Evolutionary conservation across 257 asterid genomes (phyloP).

Genomic region (Jaltomata sinuosa): DNA sequence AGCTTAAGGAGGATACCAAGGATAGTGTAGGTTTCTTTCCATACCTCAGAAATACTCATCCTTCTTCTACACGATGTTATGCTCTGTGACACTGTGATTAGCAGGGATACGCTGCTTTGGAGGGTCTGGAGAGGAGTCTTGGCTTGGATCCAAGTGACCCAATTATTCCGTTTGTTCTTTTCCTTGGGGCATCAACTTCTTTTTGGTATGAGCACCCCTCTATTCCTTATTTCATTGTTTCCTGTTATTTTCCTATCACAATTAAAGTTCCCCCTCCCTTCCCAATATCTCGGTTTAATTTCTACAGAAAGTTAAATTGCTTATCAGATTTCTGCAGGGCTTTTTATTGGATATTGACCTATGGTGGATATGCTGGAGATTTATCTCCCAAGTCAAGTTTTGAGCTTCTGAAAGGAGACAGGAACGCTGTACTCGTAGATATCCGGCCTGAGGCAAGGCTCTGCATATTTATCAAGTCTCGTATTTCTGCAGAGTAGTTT

Average conservation of each 20-base stretch:
- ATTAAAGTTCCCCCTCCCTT: neutral
- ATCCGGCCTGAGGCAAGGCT: constrained; percentile 93
- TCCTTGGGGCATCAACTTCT: constrained; percentile 62
- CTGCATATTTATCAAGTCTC: constrained; percentile 25
- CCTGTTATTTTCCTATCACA: neutral
- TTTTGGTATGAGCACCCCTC: constrained; percentile 53
- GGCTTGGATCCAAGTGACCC: constrained; percentile 88
- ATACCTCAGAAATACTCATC: neutral
- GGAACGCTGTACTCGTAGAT: constrained; percentile 65
- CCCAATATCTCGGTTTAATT: neutral
- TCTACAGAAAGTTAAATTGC: constrained; percentile 52
- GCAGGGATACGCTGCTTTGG: constrained; percentile 54
- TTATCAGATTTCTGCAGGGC: constrained; percentile 97
- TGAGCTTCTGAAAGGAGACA: constrained; percentile 64
- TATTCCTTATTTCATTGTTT: constrained; percentile 7
- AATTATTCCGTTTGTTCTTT: constrained; percentile 49
- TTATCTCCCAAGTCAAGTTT: constrained; percentile 61
- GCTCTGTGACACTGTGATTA: neutral
- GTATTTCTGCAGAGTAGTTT: neutral
- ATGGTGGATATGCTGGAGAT: constrained; percentile 94
- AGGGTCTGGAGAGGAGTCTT: constrained; percentile 51
- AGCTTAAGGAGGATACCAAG: neutral
- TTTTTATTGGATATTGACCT: constrained; percentile 59
- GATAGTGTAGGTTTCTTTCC: neutral
- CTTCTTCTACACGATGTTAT: neutral